Conservation (phyloP, 306 rosid genomes). For the Ceratonia siliqua region DNA sequence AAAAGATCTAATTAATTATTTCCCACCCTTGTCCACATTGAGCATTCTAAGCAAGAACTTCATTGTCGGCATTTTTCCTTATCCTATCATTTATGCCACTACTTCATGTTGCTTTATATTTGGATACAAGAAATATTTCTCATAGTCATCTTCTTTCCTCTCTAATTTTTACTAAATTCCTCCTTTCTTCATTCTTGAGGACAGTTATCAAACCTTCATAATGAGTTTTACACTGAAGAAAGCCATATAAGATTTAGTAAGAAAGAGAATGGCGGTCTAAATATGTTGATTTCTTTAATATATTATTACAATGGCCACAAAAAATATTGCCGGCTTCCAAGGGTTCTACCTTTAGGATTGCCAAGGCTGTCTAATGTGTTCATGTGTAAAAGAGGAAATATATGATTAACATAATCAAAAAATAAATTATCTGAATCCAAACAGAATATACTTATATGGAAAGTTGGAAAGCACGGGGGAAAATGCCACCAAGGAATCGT, state of each 20-base stretch:
- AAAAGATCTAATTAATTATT: not conserved
- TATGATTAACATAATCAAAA: not conserved
- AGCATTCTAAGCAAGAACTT: not conserved
- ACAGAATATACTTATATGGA: not conserved
- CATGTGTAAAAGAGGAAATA: not conserved
- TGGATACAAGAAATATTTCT: not conserved
- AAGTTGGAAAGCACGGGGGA: not conserved
- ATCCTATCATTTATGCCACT: not conserved
- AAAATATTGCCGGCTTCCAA: not conserved
- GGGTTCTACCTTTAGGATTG: not conserved
- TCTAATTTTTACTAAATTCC: not conserved
- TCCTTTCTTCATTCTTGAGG: not conserved
- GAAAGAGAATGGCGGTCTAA: not conserved
- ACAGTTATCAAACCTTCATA: not conserved
- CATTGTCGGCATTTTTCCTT: not conserved
- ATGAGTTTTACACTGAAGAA: not conserved
- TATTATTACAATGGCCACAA: constrained; percentile 7
- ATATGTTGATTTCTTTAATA: not conserved
- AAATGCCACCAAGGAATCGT: not conserved
- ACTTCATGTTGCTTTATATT: not conserved
- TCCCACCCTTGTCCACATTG: not conserved
- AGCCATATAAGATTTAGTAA: not conserved
- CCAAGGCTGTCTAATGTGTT: not conserved
- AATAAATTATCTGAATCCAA: not conserved
- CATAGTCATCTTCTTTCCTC: not conserved